These are phyloP conservation scores for Rhodotorula sphaerocarpa DNA, from an alignment of 768 basidiomycete genomes.

Conservation along the genomic window DNA sequence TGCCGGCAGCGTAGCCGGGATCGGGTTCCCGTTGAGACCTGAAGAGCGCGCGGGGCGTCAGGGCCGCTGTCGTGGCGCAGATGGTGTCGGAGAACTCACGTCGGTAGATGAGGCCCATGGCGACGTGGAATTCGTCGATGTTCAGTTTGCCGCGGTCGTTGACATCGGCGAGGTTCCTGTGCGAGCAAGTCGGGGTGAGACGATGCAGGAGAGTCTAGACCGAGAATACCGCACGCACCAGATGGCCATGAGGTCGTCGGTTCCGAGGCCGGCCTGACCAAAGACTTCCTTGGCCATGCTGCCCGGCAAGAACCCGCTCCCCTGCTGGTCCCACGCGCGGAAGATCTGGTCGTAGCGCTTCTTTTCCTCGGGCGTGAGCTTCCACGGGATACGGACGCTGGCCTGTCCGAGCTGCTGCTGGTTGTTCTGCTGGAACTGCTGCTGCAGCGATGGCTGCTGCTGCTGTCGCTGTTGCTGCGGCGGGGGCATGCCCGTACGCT, in stretches of 20 bases:
- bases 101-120: slow-evolving; percentile 96
- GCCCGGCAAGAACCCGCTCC: slow-evolving; percentile 77
- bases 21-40: slow-evolving; percentile 86
- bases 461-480: too few species aligned
- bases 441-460: slow-evolving; percentile 43
- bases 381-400: slow-evolving; percentile 72
- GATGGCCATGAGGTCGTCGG: slow-evolving; percentile 83
- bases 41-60: background rate
- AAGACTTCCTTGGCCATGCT: slow-evolving; percentile 82
- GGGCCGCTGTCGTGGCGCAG: background rate
- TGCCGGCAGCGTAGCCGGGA: slow-evolving; percentile 74
- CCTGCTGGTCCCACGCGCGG: slow-evolving; percentile 81
- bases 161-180: slow-evolving; percentile 81
- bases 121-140: slow-evolving; percentile 91
- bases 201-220: background rate
- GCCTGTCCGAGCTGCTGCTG: slow-evolving; percentile 55
- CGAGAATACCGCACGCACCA: slow-evolving; percentile 57
- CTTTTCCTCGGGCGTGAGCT: slow-evolving; percentile 77
- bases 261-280: slow-evolving; percentile 78
- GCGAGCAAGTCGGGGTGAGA: background rate
- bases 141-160: slow-evolving; percentile 94
- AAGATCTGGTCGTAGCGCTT: slow-evolving; percentile 96
- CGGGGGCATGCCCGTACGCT: slow-evolving; percentile 56
- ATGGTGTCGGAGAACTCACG: slow-evolving; percentile 48
- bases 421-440: slow-evolving; percentile 26